phyloP scores from a whole-genome alignment of 1,139 yeast species.

The Yamadazyma sp. region DNA sequence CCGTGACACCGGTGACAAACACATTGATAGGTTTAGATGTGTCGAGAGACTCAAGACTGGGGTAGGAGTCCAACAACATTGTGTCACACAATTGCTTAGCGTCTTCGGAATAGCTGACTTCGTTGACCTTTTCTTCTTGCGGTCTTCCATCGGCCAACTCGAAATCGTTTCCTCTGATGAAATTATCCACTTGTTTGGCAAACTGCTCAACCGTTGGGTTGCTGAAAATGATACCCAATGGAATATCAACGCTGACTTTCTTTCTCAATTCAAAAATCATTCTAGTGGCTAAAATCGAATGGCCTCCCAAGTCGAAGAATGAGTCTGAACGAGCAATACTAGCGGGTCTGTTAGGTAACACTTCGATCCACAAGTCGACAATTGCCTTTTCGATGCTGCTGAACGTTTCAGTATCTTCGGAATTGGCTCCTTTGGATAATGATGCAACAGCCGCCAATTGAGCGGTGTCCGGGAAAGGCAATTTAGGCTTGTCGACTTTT shows the following conservation, averaged over 20 bases:
- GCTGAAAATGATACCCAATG: conserved; percentile 86
- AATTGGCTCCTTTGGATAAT: conserved; percentile 33
- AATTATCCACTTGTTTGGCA: conserved; percentile 67
- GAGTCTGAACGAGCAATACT: conserved; percentile 76
- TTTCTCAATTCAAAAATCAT: conserved; percentile 93
- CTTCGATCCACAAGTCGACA: conserved; percentile 79
- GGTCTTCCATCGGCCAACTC: conserved; percentile 37
- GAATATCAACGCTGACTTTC: conserved; percentile 73
- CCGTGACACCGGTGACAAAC: conserved; percentile 94
- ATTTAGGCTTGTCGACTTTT: conserved; percentile 94
- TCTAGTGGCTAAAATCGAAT: conserved; percentile 92
- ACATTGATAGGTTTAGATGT: conserved; percentile 52
- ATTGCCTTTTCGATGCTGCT: conserved; percentile 64
- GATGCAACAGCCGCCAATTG: conserved; percentile 72
- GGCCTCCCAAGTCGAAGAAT: conserved; percentile 97
- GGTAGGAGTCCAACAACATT: conserved; percentile 42
- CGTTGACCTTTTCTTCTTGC: conserved; percentile 16
- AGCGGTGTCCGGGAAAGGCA: conserved; percentile 91
- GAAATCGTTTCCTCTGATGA: conserved; percentile 47
- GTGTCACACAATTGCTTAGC: conserved; percentile 57
- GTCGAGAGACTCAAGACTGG: conserved; percentile 29
- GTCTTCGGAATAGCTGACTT: conserved; percentile 63
- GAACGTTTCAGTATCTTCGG: conserved; percentile 38
- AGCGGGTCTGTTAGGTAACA: conserved; percentile 84
- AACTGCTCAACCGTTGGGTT: conserved; percentile 81